Evolutionary conservation across 176 grass and related monocot species (phyloP), one percentile per base, ranked within the genome.

Genomic region (Ampelocalamus luodianensis): DNA sequence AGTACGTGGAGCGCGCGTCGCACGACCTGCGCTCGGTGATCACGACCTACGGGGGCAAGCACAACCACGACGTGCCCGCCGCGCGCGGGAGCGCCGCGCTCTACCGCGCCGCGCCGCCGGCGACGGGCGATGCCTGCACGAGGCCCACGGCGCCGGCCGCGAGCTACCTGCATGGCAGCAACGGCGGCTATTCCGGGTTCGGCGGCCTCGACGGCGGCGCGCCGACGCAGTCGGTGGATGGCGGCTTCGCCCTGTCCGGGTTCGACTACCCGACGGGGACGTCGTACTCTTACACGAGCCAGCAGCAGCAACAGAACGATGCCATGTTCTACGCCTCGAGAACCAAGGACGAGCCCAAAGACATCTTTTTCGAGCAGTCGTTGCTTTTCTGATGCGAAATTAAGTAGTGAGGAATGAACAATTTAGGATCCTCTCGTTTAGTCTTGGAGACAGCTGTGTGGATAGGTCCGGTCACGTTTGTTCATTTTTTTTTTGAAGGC

Each of bases 1-100:
- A 95, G 91, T 92, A 91, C 83, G 92, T 97, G 78, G 92, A 97
- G 95, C 93, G 95, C 77, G 95, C 95, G 42, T 90, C 82, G 8
- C 90, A 94, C 17, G 92, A 97, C 88, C n/a, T 71, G 43, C 87
- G 95, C 49, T 90, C 92, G 1, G 94, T 97, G 79, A 84, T 94
- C 63, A 97, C 92, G n/a, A 91, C 94, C 5, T 97, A 97, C 73
- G 94, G 92, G 78, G 90, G 90, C 24, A 97, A 94, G 89, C 94
- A 94, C 73, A 97, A 97, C 86, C 94, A 97, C 73, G 88, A 94
- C 66, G 88, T 97, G 77, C 95, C 95, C 0, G 92, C 90, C 2
- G 89, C 91, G 20, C 95, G 92, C 5, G 95, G 92, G n/a, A 91
- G 69, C 71, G 83, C 76, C 6, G 74, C 83, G 71, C 78, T 85